Evolutionary conservation across 192 early-diverging fungal genomes (phyloP).

Genomic region (Rhizophlyctis rosea): DNA sequence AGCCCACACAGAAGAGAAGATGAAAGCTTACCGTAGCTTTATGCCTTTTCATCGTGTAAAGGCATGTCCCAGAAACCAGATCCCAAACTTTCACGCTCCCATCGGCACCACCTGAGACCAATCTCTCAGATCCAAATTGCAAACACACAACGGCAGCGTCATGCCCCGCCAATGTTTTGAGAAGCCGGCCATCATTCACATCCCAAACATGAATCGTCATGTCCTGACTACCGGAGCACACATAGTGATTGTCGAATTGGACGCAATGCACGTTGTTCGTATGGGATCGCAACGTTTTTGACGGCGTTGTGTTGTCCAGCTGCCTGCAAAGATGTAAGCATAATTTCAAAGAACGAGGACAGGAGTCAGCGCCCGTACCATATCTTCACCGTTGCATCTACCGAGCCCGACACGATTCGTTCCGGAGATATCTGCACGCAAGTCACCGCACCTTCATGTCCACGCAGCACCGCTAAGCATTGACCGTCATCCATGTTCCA

Average conservation of each 20-base stretch:
- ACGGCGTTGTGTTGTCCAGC: not conserved
- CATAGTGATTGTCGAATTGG: constrained; percentile 8
- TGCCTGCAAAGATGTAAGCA: not conserved
- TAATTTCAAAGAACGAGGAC: not conserved
- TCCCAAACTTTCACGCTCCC: constrained; percentile 50
- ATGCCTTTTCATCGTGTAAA: constrained; percentile 46
- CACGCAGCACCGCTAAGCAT: constrained; percentile 19
- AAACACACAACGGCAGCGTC: constrained; percentile 36
- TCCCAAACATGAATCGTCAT: constrained; percentile 36
- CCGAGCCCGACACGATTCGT: constrained; percentile 39
- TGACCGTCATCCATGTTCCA: constrained; percentile 35
- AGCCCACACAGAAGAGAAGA: not conserved
- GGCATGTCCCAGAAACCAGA: constrained; percentile 28
- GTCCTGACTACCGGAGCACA: constrained; percentile 32
- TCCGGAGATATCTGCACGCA: constrained; percentile 29
- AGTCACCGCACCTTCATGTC: constrained; percentile 41
- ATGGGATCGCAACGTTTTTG: constrained; percentile 30
- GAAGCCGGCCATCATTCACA: constrained; percentile 1
- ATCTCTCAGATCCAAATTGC: constrained; percentile 36
- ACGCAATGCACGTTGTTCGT: constrained; percentile 36
- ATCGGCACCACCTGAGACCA: constrained; percentile 47
- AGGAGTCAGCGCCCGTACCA: constrained; percentile 10
- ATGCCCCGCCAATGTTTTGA: constrained; percentile 36
- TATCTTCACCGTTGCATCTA: constrained; percentile 39
- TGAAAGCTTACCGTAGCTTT: constrained; percentile 26